These are phyloP conservation scores for Lepiota venenata DNA, from an alignment of 768 basidiomycete genomes.

Conservation along the genomic window DNA sequence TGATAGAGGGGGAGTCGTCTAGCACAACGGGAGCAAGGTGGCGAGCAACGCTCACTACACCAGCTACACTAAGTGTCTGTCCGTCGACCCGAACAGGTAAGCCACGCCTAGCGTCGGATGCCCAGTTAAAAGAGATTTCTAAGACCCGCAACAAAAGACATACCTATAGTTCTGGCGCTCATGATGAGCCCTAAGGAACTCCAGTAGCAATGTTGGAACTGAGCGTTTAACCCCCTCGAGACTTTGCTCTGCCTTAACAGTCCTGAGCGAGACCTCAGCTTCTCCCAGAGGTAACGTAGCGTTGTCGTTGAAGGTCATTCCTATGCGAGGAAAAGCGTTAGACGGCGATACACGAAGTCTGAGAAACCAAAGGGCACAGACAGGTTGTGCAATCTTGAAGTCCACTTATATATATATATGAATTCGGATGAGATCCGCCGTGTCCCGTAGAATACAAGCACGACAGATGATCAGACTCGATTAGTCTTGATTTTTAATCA, in stretches of 20 bases:
- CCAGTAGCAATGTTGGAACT: constrained; percentile 19
- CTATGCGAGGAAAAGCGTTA: not conserved
- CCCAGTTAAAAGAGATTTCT: constrained; percentile 37
- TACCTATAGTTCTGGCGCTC: constrained; percentile 59
- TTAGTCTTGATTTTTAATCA: too few species aligned
- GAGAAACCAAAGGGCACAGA: not conserved
- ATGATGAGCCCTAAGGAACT: constrained; percentile 43
- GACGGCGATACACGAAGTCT: not conserved
- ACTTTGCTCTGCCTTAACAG: constrained; percentile 15
- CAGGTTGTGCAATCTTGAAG: not conserved
- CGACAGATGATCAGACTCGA: constrained; percentile 1
- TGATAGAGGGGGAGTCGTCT: constrained; percentile 35
- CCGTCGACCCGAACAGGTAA: constrained; percentile 61
- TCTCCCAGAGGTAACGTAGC: not conserved
- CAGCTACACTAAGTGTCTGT: constrained; percentile 59
- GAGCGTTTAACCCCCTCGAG: constrained; percentile 4
- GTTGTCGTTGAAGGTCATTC: constrained; percentile 7
- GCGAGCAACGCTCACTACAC: constrained; percentile 65
- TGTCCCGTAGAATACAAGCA: constrained; percentile 11
- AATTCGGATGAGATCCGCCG: constrained; percentile 32
- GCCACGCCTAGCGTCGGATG: constrained; percentile 42
- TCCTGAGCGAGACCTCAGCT: not conserved
- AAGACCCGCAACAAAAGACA: constrained; percentile 33
- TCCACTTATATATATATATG: constrained; percentile 10
- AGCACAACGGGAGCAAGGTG: constrained; percentile 44